Percentiles rank a stretch among this genome's conserved stretches.
phyloP scores from a whole-genome alignment of 2,329 filamentous ascomycete genomes.

The Gnomoniopsis sp. region DNA sequence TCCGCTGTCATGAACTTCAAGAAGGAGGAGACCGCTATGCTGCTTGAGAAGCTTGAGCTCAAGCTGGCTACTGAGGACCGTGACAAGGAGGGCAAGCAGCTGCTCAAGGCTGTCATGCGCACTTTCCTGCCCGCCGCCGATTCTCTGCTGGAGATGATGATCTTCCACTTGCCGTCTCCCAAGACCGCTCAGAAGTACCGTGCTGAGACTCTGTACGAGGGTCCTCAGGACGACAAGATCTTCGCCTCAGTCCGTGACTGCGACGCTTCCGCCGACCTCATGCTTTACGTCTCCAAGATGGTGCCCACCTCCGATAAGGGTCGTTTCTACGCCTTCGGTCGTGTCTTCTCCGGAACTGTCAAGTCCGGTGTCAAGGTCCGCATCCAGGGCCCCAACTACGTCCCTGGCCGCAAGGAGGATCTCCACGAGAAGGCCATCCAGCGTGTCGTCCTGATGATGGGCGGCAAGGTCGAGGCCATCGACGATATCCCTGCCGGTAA shows the following conservation, averaged over 20 bases:
- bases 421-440: conserved; percentile 99
- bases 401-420: conserved; percentile 97
- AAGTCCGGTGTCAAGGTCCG: conserved; percentile 98
- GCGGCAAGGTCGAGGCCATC: conserved; percentile 97
- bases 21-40: conserved; percentile 80
- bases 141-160: conserved; percentile 99
- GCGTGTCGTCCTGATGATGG: conserved; percentile 99
- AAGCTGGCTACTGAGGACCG: conserved; percentile 85
- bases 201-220: conserved; percentile 98
- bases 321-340: conserved; percentile 99
- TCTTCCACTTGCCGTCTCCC: conserved; percentile 96
- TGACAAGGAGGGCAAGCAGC: conserved; percentile 93
- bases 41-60: conserved; percentile 91
- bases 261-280: conserved; percentile 80
- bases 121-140: conserved; percentile 98
- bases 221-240: conserved; percentile 86
- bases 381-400: conserved; percentile 99
- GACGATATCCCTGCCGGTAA: conserved; percentile 99
- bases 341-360: conserved; percentile 99
- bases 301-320: conserved; percentile 99
- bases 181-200: conserved; percentile 96
- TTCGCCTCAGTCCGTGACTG: conserved; percentile 98
- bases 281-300: conserved; percentile 99
- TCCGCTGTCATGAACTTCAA: conserved; percentile 96
- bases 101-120: conserved; percentile 97